These are phyloP conservation scores for Dioszegia aurantiaca DNA, from an alignment of 768 basidiomycete genomes.

Conservation along the genomic window DNA sequence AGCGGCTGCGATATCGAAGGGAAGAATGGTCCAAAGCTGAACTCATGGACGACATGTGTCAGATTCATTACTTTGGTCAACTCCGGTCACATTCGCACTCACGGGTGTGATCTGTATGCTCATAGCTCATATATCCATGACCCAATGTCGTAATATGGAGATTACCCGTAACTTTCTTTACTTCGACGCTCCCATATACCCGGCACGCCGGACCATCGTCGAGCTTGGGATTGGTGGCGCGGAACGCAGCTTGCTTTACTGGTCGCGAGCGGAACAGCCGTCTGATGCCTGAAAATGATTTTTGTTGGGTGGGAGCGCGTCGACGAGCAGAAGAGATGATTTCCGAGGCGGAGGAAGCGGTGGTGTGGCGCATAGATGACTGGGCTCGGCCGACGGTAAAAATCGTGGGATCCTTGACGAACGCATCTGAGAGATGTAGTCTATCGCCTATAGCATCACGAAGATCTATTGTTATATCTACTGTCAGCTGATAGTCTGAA, in stretches of 20 bases:
- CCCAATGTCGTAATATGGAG: slow-evolving; percentile 91
- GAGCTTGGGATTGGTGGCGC: slow-evolving; percentile 69
- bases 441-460: slow-evolving; percentile 92
- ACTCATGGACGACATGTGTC: slow-evolving; percentile 92
- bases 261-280: slow-evolving; percentile 33
- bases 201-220: slow-evolving; percentile 75
- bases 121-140: slow-evolving; percentile 82
- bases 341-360: slow-evolving; percentile 37
- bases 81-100: slow-evolving; percentile 47
- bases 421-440: slow-evolving; percentile 71
- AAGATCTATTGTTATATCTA: slow-evolving; percentile 82
- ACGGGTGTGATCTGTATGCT: slow-evolving; percentile 86
- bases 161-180: slow-evolving; percentile 92
- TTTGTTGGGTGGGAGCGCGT: slow-evolving; percentile 33
- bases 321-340: slow-evolving; percentile 39
- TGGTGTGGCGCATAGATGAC: slow-evolving; percentile 58
- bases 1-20: slow-evolving; percentile 92
- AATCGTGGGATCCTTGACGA: slow-evolving; percentile 78
- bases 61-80: slow-evolving; percentile 78
- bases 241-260: slow-evolving; percentile 56
- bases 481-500: background rate
- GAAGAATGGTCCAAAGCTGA: slow-evolving; percentile 94
- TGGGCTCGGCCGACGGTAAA: slow-evolving; percentile 83
- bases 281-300: slow-evolving; percentile 34
- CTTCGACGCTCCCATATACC: slow-evolving; percentile 73